Percentiles rank a stretch among this genome's conserved stretches.
phyloP scores from a whole-genome alignment of 2,329 filamentous ascomycete species.

The Cadophora gregata region DNA sequence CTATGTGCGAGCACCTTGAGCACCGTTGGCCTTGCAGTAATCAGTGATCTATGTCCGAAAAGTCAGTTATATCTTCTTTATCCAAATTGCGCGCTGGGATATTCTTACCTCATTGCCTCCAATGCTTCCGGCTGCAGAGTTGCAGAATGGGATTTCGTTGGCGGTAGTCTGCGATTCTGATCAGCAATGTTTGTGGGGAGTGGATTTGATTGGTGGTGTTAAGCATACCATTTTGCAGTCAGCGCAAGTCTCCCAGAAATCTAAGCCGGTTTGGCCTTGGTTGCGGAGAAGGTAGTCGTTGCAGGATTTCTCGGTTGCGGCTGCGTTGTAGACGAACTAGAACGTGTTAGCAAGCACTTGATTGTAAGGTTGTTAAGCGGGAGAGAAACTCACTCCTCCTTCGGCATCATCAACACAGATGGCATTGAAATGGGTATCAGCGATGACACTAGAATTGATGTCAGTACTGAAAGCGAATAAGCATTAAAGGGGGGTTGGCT shows the following conservation, averaged over 20 bases:
- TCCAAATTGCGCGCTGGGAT: not conserved
- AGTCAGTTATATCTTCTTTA: not conserved
- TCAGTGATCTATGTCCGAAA: constrained; percentile 18
- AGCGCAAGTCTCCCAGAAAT: constrained; percentile 30
- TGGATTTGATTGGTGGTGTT: not conserved
- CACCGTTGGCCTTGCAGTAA: constrained; percentile 28
- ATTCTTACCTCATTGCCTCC: constrained; percentile 27
- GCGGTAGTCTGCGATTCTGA: not conserved
- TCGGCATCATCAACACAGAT: constrained; percentile 24
- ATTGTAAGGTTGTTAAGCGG: not conserved
- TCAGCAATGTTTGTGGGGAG: not conserved
- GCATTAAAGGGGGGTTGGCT: not conserved
- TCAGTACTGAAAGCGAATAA: not conserved
- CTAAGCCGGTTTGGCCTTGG: constrained; percentile 14
- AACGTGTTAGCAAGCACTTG: not conserved
- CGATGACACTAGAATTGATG: constrained; percentile 27
- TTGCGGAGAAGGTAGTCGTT: constrained; percentile 27
- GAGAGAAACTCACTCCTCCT: constrained; percentile 16
- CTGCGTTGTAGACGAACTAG: constrained; percentile 29
- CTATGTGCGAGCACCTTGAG: constrained; percentile 12
- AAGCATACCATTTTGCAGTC: constrained; percentile 31
- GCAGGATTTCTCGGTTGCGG: constrained; percentile 28
- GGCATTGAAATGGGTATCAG: constrained; percentile 35
- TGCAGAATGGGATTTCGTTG: constrained; percentile 23
- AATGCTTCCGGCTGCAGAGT: constrained; percentile 23